phyloP scores from a whole-genome alignment of 345 rosid species.

The Salix koriyanagi region DNA sequence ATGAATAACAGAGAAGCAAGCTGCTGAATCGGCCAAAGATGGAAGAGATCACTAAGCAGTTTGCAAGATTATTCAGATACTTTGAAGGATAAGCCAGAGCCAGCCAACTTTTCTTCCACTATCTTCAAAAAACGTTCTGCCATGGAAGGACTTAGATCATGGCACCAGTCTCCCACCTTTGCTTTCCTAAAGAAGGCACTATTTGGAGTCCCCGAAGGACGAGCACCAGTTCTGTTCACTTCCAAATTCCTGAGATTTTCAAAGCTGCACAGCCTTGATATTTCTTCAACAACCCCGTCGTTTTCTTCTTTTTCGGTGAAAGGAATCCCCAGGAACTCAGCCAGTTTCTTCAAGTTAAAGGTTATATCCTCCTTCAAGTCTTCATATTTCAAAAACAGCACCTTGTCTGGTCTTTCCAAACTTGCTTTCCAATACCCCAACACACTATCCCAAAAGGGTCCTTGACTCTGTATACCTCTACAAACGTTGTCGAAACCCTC shows the following conservation, averaged over 20 bases:
- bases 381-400: constrained; percentile 33
- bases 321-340: constrained; percentile 4
- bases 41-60: neutral
- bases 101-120: constrained; percentile 43
- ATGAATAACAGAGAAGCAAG: neutral
- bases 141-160: too few relatives aligned
- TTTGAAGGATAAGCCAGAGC: constrained; percentile 48
- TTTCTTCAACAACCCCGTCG: neutral
- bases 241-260: constrained; percentile 4
- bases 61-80: neutral
- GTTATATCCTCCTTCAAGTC: constrained; percentile 29
- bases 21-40: too few relatives aligned
- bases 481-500: constrained; percentile 28
- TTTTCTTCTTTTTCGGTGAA: constrained; percentile 13
- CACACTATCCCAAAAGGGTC: too few relatives aligned
- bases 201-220: too few relatives aligned
- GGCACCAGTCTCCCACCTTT: too few relatives aligned
- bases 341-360: constrained; percentile 22
- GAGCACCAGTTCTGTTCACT: too few relatives aligned
- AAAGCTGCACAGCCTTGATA: neutral
- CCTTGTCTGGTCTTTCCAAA: neutral
- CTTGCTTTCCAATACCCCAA: too few relatives aligned
- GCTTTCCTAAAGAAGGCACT: neutral
- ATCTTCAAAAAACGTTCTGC: neutral
- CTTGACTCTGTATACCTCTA: too few relatives aligned